Conservation (phyloP, 176 grass and related monocot genomes). For the Oryza meridionalis region DNA sequence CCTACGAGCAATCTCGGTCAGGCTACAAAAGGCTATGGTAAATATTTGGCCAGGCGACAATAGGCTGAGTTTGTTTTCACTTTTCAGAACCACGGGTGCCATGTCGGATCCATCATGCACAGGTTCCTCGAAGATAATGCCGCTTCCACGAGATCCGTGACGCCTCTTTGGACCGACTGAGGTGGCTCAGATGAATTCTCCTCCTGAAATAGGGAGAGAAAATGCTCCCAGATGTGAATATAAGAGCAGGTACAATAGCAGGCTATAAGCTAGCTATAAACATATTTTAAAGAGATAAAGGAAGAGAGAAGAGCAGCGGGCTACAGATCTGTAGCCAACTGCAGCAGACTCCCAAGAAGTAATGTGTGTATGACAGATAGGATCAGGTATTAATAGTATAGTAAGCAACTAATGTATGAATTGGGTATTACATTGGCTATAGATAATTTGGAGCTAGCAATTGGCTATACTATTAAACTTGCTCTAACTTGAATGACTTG, state of each 20-base stretch:
- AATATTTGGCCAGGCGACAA: slow-evolving; percentile 27
- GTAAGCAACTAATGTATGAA: too few relatives aligned
- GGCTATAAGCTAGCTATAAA: too few relatives aligned
- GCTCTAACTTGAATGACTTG: neutral
- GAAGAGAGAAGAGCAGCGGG: too few relatives aligned
- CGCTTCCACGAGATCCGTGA: slow-evolving; percentile 81
- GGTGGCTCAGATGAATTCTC: slow-evolving; percentile 80
- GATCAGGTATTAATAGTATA: too few relatives aligned
- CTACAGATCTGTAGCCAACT: too few relatives aligned
- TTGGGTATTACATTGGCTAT: too few relatives aligned
- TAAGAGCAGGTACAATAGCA: neutral
- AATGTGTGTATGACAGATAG: too few relatives aligned
- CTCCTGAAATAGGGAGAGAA: slow-evolving; percentile 54
- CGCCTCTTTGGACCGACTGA: slow-evolving; percentile 90
- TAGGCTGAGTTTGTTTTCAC: slow-evolving; percentile 28
- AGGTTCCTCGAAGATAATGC: slow-evolving; percentile 82
- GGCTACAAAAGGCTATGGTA: neutral
- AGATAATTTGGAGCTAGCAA: too few relatives aligned
- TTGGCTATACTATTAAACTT: too few relatives aligned
- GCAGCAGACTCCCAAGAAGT: too few relatives aligned
- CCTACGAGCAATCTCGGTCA: neutral
- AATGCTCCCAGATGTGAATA: neutral
- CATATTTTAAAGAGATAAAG: too few relatives aligned
- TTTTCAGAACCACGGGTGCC: slow-evolving; percentile 96
- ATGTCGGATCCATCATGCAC: slow-evolving; percentile 99